Percentiles rank a stretch among this genome's conserved stretches.
phyloP scores from a whole-genome alignment of 129 eudicot species.

The Kitagawia praeruptora region DNA sequence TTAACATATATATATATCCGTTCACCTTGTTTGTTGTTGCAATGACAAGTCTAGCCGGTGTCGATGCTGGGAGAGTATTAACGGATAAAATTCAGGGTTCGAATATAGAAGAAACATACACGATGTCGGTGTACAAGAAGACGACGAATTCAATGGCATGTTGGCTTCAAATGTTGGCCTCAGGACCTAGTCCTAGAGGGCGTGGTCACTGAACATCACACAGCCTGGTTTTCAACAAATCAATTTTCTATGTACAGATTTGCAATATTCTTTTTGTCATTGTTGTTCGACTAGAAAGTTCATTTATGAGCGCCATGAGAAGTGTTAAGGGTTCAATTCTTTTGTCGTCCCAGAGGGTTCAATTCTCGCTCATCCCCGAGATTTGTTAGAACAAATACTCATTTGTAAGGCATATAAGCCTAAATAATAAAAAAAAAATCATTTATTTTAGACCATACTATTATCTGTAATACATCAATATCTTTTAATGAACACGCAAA shows the following conservation, averaged over 20 bases:
- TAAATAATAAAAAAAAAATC: too few relatives aligned
- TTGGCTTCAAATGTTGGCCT: slow-evolving; percentile 21
- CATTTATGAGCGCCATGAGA: too few relatives aligned
- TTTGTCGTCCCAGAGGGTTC: too few relatives aligned
- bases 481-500: background rate
- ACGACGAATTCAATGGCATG: slow-evolving; percentile 19
- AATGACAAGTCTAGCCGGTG: background rate
- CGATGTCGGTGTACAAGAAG: background rate
- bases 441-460: too few relatives aligned
- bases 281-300: background rate
- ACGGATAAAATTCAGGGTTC: background rate
- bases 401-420: too few relatives aligned
- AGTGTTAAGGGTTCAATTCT: too few relatives aligned
- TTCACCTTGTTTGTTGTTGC: background rate
- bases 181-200: slow-evolving; percentile 31
- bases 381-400: too few relatives aligned
- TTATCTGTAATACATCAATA: background rate
- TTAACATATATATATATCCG: too few relatives aligned
- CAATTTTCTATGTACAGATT: background rate
- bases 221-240: background rate
- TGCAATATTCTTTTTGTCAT: background rate
- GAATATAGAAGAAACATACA: background rate
- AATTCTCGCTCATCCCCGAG: too few relatives aligned
- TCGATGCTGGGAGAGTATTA: slow-evolving; percentile 9
- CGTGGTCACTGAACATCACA: slow-evolving; percentile 18